A percentile compares a stretch with the other conserved stretches of the same genome.
These are phyloP conservation scores for Cylindrodendrum hubeiense DNA, from an alignment of 2,329 filamentous ascomycete species.

Conservation along the genomic window DNA sequence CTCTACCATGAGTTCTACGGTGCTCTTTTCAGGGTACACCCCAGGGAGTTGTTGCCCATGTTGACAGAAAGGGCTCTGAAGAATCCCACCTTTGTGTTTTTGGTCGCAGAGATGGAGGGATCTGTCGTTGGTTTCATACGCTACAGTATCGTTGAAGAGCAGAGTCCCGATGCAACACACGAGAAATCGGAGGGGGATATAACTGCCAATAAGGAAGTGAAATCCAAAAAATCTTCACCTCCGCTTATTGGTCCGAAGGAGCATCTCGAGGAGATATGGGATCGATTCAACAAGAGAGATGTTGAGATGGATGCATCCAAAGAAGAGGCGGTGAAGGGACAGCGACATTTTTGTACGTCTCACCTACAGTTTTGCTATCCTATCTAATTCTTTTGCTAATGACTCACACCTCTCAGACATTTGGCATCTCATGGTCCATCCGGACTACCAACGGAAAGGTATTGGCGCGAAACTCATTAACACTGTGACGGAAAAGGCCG, in stretches of 20 bases:
- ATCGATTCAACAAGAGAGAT: constrained; percentile 29
- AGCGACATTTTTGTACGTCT: constrained; percentile 32
- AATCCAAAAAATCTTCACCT: not conserved
- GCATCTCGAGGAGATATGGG: constrained; percentile 37
- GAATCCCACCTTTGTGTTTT: constrained; percentile 28
- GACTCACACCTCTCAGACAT: constrained; percentile 30
- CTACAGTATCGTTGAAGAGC: constrained; percentile 20
- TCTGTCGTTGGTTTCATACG: constrained; percentile 34
- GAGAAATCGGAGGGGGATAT: not conserved
- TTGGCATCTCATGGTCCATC: constrained; percentile 41
- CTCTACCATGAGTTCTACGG: constrained; percentile 40
- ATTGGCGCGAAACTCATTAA: constrained; percentile 33
- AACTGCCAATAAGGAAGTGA: not conserved
- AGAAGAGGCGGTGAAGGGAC: constrained; percentile 31
- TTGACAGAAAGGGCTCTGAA: constrained; percentile 30
- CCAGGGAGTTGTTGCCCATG: constrained; percentile 31
- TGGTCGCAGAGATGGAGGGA: constrained; percentile 34
- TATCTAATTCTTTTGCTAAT: not conserved
- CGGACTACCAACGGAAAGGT: constrained; percentile 37
- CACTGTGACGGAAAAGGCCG: constrained; percentile 31
- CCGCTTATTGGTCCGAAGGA: constrained; percentile 30
- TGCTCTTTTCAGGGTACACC: constrained; percentile 35
- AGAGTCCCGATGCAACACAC: not conserved
- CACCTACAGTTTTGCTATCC: no score
- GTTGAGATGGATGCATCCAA: constrained; percentile 33